phyloP scores from a whole-genome alignment of 805 yeast species.

The Kazachstania viticola region DNA sequence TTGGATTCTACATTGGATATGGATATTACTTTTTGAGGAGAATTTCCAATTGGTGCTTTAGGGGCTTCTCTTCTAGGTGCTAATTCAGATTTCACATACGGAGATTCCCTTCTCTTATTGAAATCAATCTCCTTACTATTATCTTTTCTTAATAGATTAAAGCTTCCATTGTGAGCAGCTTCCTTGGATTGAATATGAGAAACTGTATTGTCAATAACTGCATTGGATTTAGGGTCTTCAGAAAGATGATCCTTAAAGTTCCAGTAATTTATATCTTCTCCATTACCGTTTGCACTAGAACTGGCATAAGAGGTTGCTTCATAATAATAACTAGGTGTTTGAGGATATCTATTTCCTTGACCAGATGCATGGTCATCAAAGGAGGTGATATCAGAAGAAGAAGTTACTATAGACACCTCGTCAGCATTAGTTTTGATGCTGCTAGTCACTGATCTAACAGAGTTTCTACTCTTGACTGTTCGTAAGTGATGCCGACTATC shows the following conservation, averaged over 20 bases:
- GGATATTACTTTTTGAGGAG: conserved; percentile 14
- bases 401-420: conserved; percentile 18
- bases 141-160: conserved; percentile 53
- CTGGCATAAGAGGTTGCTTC: conserved; percentile 13
- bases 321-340: conserved; percentile 25
- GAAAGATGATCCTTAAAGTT: conserved; percentile 15
- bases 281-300: conserved; percentile 1
- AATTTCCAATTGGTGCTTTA: conserved; percentile 41
- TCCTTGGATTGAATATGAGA: conserved; percentile 5
- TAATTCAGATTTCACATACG: conserved; percentile 46
- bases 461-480: conserved; percentile 18
- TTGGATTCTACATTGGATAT: conserved; percentile 8
- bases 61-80: conserved; percentile 66
- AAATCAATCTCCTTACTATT: conserved; percentile 69
- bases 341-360: conserved; percentile 19
- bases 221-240: conserved; percentile 6
- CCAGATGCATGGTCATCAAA: conserved; percentile 20
- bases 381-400: conserved; percentile 23
- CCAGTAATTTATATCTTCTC: conserved; percentile 22
- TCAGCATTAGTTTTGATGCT: conserved; percentile 17
- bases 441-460: conserved; percentile 19
- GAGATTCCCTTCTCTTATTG: conserved; percentile 67
- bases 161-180: conserved; percentile 30
- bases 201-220: neutral
- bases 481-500: conserved; percentile 9